These are phyloP conservation scores for Salix purpurea DNA, from an alignment of 345 rosid species.

Conservation along the genomic window DNA sequence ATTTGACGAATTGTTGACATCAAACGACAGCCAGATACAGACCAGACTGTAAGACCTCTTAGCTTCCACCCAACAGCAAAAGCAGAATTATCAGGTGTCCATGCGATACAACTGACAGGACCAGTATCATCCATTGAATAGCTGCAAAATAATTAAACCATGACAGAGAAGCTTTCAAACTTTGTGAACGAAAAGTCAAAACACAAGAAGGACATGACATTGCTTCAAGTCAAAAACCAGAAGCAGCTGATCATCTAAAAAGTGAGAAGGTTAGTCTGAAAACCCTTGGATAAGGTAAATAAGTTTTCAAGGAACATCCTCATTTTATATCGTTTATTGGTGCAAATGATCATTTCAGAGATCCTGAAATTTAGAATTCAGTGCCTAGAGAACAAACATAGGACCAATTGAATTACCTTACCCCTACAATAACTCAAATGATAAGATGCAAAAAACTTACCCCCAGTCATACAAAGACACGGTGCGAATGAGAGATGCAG, in stretches of 20 bases:
- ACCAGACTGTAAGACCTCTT: constrained; percentile 97
- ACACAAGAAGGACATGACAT: neutral
- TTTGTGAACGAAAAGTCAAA: neutral
- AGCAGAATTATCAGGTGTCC: constrained; percentile 98
- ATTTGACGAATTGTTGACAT: constrained; percentile 97
- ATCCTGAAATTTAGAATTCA: neutral
- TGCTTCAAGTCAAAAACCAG: neutral
- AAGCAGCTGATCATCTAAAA: constrained; percentile 5
- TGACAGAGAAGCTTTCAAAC: constrained; percentile 7
- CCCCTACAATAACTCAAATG: constrained; percentile 2
- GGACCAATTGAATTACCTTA: neutral
- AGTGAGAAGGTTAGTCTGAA: neutral
- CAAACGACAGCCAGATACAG: constrained; percentile 93
- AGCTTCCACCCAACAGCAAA: constrained; percentile 98
- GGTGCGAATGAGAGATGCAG: constrained; percentile 64
- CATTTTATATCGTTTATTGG: neutral
- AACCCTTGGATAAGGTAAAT: neutral
- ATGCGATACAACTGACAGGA: constrained; percentile 80
- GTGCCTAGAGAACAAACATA: neutral
- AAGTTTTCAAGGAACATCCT: neutral
- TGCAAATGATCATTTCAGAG: neutral
- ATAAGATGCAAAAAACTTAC: constrained; percentile 36
- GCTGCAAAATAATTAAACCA: constrained; percentile 40
- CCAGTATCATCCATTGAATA: constrained; percentile 92
- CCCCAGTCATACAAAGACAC: constrained; percentile 95